Conservation (phyloP, 2,329 filamentous ascomycete species). For the Diaporthe amygdali region DNA sequence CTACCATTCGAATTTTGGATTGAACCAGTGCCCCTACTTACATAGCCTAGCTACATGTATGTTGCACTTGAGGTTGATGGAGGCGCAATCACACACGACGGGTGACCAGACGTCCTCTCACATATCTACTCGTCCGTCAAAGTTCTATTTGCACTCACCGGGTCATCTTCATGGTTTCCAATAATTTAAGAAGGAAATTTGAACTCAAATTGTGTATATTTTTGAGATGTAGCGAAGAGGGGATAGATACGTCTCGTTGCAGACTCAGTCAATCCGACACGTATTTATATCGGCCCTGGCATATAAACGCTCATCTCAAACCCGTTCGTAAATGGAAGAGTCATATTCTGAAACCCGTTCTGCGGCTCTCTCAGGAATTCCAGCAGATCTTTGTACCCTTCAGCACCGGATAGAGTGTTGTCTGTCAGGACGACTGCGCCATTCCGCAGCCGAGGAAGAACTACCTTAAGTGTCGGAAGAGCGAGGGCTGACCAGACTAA, state of each 20-base stretch:
- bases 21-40: too few species aligned
- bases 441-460: not conserved
- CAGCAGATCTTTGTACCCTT: slow-evolving; percentile 45
- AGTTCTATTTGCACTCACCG: not conserved
- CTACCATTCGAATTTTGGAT: too few species aligned
- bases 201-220: not conserved
- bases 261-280: not conserved
- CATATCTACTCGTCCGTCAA: not conserved
- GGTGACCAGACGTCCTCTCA: not conserved
- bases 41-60: too few species aligned
- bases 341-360: slow-evolving; percentile 44
- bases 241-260: not conserved
- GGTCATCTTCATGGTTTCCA: not conserved
- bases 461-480: not conserved
- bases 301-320: slow-evolving; percentile 29
- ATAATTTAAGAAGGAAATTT: not conserved
- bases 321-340: slow-evolving; percentile 30
- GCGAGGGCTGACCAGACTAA: not conserved
- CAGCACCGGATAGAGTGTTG: not conserved
- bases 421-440: not conserved
- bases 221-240: not conserved
- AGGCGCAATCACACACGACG: not conserved
- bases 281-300: not conserved
- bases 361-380: slow-evolving; percentile 42
- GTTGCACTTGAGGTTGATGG: too few species aligned